Base-by-base conservation (phyloP, 2,329 filamentous ascomycete genomes). In the Lachnellula suecica region DNA sequence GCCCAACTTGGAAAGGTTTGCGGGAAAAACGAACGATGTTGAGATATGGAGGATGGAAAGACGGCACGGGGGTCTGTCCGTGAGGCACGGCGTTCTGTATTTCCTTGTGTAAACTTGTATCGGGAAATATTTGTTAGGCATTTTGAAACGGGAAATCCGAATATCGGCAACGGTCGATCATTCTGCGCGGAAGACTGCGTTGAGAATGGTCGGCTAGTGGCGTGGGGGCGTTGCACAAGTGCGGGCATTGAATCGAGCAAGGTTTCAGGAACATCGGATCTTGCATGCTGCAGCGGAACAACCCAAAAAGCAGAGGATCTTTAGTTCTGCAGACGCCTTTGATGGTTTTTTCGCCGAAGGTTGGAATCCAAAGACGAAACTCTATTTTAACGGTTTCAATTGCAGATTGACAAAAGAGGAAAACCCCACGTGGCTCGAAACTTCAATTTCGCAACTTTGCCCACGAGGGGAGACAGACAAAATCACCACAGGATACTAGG, bases 381-480 rank as follows among this genome's bases (percentile, higher is more conserved):
- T n/a, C n/a, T n/a, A n/a, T n/a, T n/a, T n/a, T n/a, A n/a, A n/a
- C n/a, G 31, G 15, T 13, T 35, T 35, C 15, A 35, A 35, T n/a
- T 13, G 9, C 31, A 35, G 31, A 17, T 5, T 35, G 31, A n/a
- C 9, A 35, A 35, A 25, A 22, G 22, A 25, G 7, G 24, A 15
- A n/a, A 23, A 13, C 42, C 35, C 20, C 31, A 48, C 49, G 52
- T 29, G 47, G 43, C 41, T n/a, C n/a, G n/a, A n/a, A n/a, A n/a
- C n/a, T n/a, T n/a, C n/a, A n/a, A n/a, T n/a, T n/a, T n/a, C n/a
- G n/a, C n/a, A n/a, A n/a, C n/a, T n/a, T n/a, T n/a, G n/a, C n/a
- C n/a, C n/a, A n/a, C n/a, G n/a, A n/a, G n/a, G n/a, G n/a, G n/a
- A n/a, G n/a, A n/a, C n/a, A n/a, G n/a, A n/a, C n/a, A n/a, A n/a